Base-by-base conservation (phyloP, 2,329 filamentous ascomycete genomes). In the Calonectria pteridis region DNA sequence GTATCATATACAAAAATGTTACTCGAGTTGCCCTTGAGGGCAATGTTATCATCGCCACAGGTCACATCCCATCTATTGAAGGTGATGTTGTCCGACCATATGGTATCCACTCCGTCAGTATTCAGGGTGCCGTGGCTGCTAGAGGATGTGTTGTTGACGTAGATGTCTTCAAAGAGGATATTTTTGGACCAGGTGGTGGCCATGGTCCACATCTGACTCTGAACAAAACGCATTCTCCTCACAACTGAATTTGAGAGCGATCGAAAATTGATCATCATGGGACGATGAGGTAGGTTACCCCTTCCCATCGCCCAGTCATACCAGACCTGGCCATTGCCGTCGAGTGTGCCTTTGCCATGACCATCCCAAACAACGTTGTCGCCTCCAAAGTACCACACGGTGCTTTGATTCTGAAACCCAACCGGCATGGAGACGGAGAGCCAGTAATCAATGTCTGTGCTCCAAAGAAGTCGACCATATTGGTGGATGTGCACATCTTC, bases 161-260 rank as follows among this genome's bases (percentile, higher is more conserved):
- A 88, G 5, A 91, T 89, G 73, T 88, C 85, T 64, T 88, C 84
- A 9, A 91, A 82, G 0, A 88, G 81, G 2, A 88, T 81, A 63
- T 88, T 81, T 9, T 86, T 73, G 4, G 87, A 88, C 78, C 88
- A 82, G 13, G 88, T 88, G 35, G 90, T 85, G 1, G 88, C 87
- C 85, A 91, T 88, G 0, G 88, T 88, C 87, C 90, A 92, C 90
- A 92, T 92, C 82, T 92, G 90, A 73, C 87, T 89, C 73, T 90
- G 87, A 10, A 92, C 81, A 74, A 90, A 91, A 3, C 84, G 84
- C 20, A 91, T 73, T 4, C 88, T 85, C 46, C 84, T 82, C 16
- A 91, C 83, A 4, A 87, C 79, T 0, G 87, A 87, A 77, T 91
- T 87, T 6, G 81, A 87, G 4, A 89, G 84, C 4, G 84, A 82